These are phyloP conservation scores for Catharanthus roseus DNA, from an alignment of 257 asterid genomes.

Conservation along the genomic window DNA sequence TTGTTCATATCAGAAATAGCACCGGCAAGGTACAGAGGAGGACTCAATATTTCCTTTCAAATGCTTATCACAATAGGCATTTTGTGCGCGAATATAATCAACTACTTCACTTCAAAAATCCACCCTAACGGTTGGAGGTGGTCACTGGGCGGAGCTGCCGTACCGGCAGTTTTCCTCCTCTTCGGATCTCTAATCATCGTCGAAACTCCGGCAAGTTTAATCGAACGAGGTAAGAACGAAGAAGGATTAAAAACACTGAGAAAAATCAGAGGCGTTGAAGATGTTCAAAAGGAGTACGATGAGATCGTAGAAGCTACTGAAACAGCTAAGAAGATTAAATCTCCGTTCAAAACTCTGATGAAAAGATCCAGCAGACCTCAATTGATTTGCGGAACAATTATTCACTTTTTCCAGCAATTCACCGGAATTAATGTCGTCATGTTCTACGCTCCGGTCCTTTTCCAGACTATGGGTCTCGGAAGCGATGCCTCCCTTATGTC, in stretches of 20 bases:
- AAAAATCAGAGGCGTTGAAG: constrained; percentile 30
- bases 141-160: constrained; percentile 44
- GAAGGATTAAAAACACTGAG: constrained; percentile 28
- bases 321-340: constrained; percentile 20
- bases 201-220: constrained; percentile 53
- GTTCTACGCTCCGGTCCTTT: constrained; percentile 54
- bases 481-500: constrained; percentile 43
- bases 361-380: constrained; percentile 24
- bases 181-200: constrained; percentile 44
- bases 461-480: constrained; percentile 43
- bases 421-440: constrained; percentile 50
- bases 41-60: constrained; percentile 41
- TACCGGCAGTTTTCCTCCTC: constrained; percentile 47
- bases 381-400: constrained; percentile 11
- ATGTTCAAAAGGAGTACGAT: constrained; percentile 36
- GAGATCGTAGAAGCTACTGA: constrained; percentile 33
- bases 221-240: constrained; percentile 35
- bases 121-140: constrained; percentile 40
- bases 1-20: constrained; percentile 53
- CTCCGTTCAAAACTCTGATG: constrained; percentile 34
- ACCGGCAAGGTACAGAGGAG: constrained; percentile 45
- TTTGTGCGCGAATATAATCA: constrained; percentile 32
- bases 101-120: constrained; percentile 28
- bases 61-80: constrained; percentile 47
- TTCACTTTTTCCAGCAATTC: constrained; percentile 54